Evolutionary conservation across 164 flowering plant species (phyloP), one percentile per base, ranked within the genome.

Genomic region (Malania oleifera): DNA sequence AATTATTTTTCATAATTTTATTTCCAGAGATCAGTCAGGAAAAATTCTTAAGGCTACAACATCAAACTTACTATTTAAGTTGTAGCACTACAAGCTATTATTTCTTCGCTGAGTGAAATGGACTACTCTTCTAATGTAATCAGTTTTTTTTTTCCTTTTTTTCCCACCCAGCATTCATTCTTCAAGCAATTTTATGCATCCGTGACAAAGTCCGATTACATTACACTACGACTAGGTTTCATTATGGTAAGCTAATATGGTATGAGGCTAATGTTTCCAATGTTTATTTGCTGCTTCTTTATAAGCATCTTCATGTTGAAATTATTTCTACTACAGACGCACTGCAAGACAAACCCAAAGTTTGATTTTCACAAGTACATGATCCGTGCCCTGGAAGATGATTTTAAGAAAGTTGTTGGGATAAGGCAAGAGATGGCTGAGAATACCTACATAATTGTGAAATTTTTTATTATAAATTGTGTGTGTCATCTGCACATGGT

Each of bases 351-450:
- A 34, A 82, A 78, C 66, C 84, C 70, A 1, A 75, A 77, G 73
- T 84, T 83, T 55, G 75, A 93, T 76, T 93, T 93, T 64, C 95
- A 93, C 77, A 82, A 80, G 61, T 93, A 89, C 77, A 80, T 93
- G 97, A 69, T 86, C 27, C 84, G 96, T 24, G 85, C 93, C 24
- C 80, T 92, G 26, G 91, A 92, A 71, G 80, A 70, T 67, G 98
- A 93, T 75, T 93, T 93, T 47, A 92, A 73, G 77, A 72, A 35
- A 73, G 90, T 93, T 54, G 97, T 93, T 59, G 96, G 96, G 35
- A 89, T 93, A 60, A 92, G 96, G 98, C 73, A 75, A 73, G 80
- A 73, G 10, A 39, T 61, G 11, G 39, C 24, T 48, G 11, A 22
- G 26, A 37, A 43, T 20, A 27, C 2, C 26, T 40, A 2, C 27